Percentiles rank a stretch among this genome's conserved stretches.
phyloP scores from a whole-genome alignment of 306 rosid genomes.

The Ochetophila trinervis region DNA sequence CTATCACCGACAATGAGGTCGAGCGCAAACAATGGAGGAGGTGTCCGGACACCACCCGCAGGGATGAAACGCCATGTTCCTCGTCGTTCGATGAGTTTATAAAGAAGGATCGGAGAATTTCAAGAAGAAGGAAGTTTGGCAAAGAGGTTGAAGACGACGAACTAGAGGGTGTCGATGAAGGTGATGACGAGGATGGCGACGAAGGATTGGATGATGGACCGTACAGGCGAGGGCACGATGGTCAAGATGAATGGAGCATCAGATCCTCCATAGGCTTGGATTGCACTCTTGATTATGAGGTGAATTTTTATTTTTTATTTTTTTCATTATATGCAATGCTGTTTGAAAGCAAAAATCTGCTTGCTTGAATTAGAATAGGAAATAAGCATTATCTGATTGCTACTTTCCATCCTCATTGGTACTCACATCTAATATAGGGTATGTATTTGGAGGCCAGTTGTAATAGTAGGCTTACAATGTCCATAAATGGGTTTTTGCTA shows the following conservation, averaged over 20 bases:
- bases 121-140: neutral
- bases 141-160: neutral
- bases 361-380: too few species aligned
- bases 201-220: neutral
- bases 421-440: too few species aligned
- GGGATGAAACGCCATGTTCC: constrained; percentile 31
- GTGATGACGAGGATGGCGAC: neutral
- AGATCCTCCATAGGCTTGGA: constrained; percentile 33
- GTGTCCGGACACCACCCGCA: constrained; percentile 15
- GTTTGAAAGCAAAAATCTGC: too few species aligned
- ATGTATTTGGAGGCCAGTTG: too few species aligned
- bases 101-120: constrained; percentile 13
- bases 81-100: constrained; percentile 20
- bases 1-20: constrained; percentile 31
- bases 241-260: constrained; percentile 24
- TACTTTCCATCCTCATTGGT: too few species aligned
- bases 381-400: too few species aligned
- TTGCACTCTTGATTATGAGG: constrained; percentile 38
- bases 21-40: constrained; percentile 37
- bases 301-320: neutral
- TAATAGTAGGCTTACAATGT: too few species aligned
- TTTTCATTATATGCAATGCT: too few species aligned
- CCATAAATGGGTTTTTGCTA: too few species aligned
- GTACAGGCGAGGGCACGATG: neutral
- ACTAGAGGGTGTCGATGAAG: neutral